Percentiles rank a stretch among this genome's conserved stretches.
phyloP scores from a whole-genome alignment of 1,284 basidiomycete species.

The Puccinia triticina region DNA sequence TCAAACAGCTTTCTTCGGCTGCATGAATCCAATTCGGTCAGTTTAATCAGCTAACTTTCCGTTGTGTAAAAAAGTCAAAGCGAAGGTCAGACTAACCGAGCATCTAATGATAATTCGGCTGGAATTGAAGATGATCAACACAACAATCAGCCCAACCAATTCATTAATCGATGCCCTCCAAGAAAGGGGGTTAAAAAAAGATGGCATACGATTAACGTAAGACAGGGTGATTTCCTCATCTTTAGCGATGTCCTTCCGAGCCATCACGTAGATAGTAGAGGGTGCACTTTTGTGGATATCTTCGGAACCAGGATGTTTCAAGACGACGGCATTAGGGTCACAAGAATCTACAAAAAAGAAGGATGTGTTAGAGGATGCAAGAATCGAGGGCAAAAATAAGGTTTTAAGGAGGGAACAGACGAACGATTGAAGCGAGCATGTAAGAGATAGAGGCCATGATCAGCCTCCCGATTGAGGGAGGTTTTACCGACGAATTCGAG shows the following conservation, averaged over 20 bases:
- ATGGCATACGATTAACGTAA: slow-evolving; percentile 45
- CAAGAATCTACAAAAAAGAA: slow-evolving; percentile 45
- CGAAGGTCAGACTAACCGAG: slow-evolving; percentile 34
- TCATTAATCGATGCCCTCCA: not conserved
- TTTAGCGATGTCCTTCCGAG: slow-evolving; percentile 39
- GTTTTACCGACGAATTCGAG: slow-evolving; percentile 48
- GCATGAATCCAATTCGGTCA: not conserved
- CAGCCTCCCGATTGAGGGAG: slow-evolving; percentile 47
- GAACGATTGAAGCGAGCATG: slow-evolving; percentile 48
- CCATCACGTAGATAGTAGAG: slow-evolving; percentile 50
- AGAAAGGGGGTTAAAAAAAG: not conserved
- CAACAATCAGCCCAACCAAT: not conserved
- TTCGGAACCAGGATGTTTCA: slow-evolving; percentile 45
- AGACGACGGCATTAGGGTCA: slow-evolving; percentile 47
- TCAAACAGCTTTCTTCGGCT: slow-evolving; percentile 51
- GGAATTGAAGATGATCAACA: not conserved
- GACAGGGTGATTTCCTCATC: slow-evolving; percentile 51
- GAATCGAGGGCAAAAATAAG: not conserved
- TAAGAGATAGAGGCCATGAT: slow-evolving; percentile 50
- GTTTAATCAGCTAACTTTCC: not conserved
- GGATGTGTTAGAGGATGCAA: not conserved
- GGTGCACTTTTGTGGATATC: slow-evolving; percentile 46
- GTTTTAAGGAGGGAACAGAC: not conserved
- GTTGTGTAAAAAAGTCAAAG: not conserved
- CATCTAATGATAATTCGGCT: slow-evolving; percentile 35